phyloP scores from a whole-genome alignment of 2,329 filamentous ascomycete genomes.

The Scedosporium minutisporum region DNA sequence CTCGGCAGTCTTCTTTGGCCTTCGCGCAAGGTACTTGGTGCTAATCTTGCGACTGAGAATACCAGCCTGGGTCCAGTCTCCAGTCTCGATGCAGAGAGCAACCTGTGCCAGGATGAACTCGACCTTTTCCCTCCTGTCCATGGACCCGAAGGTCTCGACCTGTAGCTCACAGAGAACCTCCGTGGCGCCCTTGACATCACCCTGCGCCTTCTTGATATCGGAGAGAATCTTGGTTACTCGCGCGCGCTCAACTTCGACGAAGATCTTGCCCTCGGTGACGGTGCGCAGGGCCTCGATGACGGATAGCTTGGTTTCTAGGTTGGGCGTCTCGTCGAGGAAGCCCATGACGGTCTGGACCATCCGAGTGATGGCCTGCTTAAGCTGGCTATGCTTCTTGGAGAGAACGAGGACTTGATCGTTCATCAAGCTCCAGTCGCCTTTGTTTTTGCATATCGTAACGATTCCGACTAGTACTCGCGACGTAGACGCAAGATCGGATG shows the following conservation, averaged over 20 bases:
- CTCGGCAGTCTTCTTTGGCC: conserved; percentile 82
- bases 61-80: conserved; percentile 90
- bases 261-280: conserved; percentile 99
- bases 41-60: conserved; percentile 96
- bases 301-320: conserved; percentile 77
- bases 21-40: conserved; percentile 81
- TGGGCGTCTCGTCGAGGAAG: conserved; percentile 80
- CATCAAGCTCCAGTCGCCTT: conserved; percentile 84
- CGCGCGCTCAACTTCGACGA: conserved; percentile 95
- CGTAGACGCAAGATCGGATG: conserved; percentile 91
- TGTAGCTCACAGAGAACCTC: conserved; percentile 96
- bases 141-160: conserved; percentile 97
- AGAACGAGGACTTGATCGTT: conserved; percentile 94
- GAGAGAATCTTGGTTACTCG: conserved; percentile 91
- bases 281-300: conserved; percentile 93
- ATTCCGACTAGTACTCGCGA: conserved; percentile 80
- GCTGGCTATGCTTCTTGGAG: conserved; percentile 99
- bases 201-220: conserved; percentile 94
- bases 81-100: conserved; percentile 84
- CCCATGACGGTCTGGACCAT: conserved; percentile 97
- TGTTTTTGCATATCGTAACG: conserved; percentile 88
- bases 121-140: conserved; percentile 95
- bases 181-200: conserved; percentile 78
- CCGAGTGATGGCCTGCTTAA: conserved; percentile 97
- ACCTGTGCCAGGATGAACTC: conserved; percentile 98